Conservation (phyloP, 2,329 filamentous ascomycete species). For the Cryphonectria carpinicola region DNA sequence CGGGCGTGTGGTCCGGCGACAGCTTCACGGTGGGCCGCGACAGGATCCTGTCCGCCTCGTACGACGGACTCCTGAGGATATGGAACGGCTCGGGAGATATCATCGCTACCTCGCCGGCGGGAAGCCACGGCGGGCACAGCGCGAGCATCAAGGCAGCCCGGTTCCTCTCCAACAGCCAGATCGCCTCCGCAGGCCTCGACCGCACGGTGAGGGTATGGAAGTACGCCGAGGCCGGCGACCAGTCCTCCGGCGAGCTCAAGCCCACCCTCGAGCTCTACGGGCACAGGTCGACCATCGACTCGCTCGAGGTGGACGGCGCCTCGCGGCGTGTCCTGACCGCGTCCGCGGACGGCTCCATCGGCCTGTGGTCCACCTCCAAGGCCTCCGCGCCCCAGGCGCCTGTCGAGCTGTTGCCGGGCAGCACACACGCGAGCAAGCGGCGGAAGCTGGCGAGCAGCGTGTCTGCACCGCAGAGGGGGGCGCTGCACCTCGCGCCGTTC, state of each 20-base stretch:
- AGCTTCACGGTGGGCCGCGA: slow-evolving; percentile 61
- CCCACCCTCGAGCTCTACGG: slow-evolving; percentile 68
- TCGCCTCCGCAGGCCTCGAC: slow-evolving; percentile 84
- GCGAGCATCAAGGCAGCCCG: slow-evolving; percentile 80
- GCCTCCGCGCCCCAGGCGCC: slow-evolving; percentile 75
- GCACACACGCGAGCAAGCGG: slow-evolving; percentile 69
- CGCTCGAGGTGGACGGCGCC: slow-evolving; percentile 70
- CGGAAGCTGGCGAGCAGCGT: slow-evolving; percentile 66
- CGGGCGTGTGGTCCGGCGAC: slow-evolving; percentile 59
- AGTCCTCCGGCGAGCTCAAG: slow-evolving; percentile 65
- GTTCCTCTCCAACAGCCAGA: slow-evolving; percentile 76
- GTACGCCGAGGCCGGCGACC: slow-evolving; percentile 69
- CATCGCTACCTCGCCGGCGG: slow-evolving; percentile 74
- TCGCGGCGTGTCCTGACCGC: slow-evolving; percentile 83
- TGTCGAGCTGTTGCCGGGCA: slow-evolving; percentile 67
- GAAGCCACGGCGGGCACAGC: slow-evolving; percentile 71
- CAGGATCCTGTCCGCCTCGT: slow-evolving; percentile 87
- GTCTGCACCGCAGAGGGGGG: slow-evolving; percentile 69
- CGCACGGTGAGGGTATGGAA: slow-evolving; percentile 89
- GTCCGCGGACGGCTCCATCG: slow-evolving; percentile 79
- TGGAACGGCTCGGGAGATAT: slow-evolving; percentile 89
- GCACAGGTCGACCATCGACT: slow-evolving; percentile 63
- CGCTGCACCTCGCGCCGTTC: slow-evolving; percentile 72
- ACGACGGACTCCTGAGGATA: slow-evolving; percentile 84
- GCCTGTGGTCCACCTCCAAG: slow-evolving; percentile 87